Evolutionary conservation across 2,329 filamentous ascomycete species (phyloP), one percentile per base, ranked within the genome.

Genomic region (Chrysosporium queenslandicum): DNA sequence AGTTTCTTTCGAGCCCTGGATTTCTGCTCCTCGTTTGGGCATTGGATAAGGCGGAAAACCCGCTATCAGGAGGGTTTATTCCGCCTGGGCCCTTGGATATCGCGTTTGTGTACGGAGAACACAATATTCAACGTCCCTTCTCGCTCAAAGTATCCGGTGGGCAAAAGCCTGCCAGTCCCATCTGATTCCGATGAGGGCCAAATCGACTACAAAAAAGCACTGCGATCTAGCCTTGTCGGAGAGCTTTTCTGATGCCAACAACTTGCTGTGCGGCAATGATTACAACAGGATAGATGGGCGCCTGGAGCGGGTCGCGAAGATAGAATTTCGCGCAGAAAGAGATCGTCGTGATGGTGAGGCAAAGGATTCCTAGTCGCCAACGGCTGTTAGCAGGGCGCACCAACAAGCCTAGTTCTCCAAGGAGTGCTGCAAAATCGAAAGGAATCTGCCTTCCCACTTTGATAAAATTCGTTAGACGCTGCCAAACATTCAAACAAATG

Each of bases 1-100:
- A 2, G 57, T 54, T 20, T 67, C 67, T 51, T 66, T 70, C 21
- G 59, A 59, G 52, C 66, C 62, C 49, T 71, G 68, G 53, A 63
- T 62, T 55, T 66, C 57, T 23, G 67, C 67, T 30, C 54, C 56
- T 58, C 69, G 66, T 66, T 71, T 71, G 53, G 65, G 68, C 68
- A 71, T 71, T 47, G 53, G 53, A 29, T 11, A 8, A 18, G 21
- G 30, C 32, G 16, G 41, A 51, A 30, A 21, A 16, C 20, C 34
- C 16, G 41, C 30, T 29, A n/a, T 5, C 11, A 32, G 7, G 18
- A 50, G 46, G 27, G 12, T 41, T 20, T 23, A 20, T n/a, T 16
- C 37, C 45, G n/a, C 37, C 41, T 20, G 23, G 8, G 23, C 16
- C 45, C 32, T 46, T 42, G 18, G 34, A 29, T 25, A 30, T 23